Evolutionary conservation across 176 grass and related monocot genomes (phyloP), one percentile per base, ranked within the genome.

Genomic region (Secale cereale): DNA sequence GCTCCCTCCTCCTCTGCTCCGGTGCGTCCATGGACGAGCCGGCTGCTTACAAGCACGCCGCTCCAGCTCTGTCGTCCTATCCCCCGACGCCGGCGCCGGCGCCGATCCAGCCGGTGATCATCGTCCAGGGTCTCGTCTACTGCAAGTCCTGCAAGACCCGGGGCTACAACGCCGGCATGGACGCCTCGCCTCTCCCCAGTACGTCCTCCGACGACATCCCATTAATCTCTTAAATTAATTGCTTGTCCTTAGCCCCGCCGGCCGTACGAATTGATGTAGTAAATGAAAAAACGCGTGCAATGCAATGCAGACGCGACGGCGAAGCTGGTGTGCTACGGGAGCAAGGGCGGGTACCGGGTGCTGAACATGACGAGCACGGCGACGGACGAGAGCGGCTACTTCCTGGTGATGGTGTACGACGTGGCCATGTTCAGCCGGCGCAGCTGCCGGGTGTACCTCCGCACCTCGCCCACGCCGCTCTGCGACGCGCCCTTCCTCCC

Each of bases 281-380:
- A n/a, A n/a, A n/a, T 61, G 10, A 26, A 27, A 13, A 9, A 13
- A 3, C 23, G 3, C 8, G 61, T 43, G 41, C 41, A 43, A 43
- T 67, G 17, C 12, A 67, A 67, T 70, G 56, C 79, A 90, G 88
- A 86, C 10, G 88, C 88, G 79, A 90, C 88, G 79, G 88, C 79
- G 65, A 31, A 79, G 73, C 57, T 90, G 65, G 88, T 90, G 73
- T 90, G 88, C 79, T 78, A 90, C 74, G 84, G 7, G 36, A 1
- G 11, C 54, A 73, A 17, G 82, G 16, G 57, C 14, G 71, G 41
- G 71, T 82, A 48, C 75, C 25, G 74, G 65, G 78, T 78, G 83
- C 78, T 86, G 73, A 90, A 90, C 74, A 29, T 65, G 88, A 90
- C 88, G 59, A 86, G 79, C 74, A 90, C 84, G 88, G 6, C 10